phyloP scores from a whole-genome alignment of 139 green algal genomes.

The Edaphochlamys debaryana region DNA sequence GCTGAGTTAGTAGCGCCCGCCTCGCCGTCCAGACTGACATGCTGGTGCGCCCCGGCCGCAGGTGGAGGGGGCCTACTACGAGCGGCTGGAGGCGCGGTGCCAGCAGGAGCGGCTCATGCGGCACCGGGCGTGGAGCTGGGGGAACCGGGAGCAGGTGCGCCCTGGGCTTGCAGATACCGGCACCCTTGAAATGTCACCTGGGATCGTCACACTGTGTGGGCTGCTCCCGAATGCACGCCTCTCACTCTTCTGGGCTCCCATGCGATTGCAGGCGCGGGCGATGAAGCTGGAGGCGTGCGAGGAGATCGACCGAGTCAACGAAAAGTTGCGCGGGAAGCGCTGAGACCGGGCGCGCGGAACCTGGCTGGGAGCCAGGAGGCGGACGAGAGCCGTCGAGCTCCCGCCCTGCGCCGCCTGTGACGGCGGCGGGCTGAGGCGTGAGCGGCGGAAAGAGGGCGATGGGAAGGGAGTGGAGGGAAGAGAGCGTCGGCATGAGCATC shows the following conservation, averaged over 20 bases:
- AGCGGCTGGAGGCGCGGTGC: conserved; percentile 41
- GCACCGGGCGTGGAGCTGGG: conserved; percentile 48
- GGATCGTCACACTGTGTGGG: background rate
- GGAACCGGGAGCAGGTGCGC: conserved; percentile 42
- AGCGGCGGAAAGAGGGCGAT: too few relatives aligned
- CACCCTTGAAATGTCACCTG: too few relatives aligned
- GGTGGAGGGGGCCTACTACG: conserved; percentile 45
- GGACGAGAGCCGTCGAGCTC: too few relatives aligned
- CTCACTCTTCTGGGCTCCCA: background rate
- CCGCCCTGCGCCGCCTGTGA: too few relatives aligned
- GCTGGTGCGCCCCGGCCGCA: too few relatives aligned
- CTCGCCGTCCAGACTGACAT: too few relatives aligned
- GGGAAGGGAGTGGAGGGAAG: too few relatives aligned
- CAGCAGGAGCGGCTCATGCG: conserved; percentile 55
- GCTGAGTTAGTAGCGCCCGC: too few relatives aligned
- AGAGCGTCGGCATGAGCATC: too few relatives aligned
- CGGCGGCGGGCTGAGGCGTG: too few relatives aligned
- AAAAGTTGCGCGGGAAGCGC: conserved; percentile 37
- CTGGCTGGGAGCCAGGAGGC: too few relatives aligned
- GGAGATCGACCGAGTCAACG: conserved; percentile 24
- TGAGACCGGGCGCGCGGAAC: too few relatives aligned
- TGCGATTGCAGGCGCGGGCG: background rate
- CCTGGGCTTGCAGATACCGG: background rate
- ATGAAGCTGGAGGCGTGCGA: conserved; percentile 45
- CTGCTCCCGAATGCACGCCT: background rate